A percentile compares a stretch with the other conserved stretches of the same genome.
These are phyloP conservation scores for Aspergillus pseudoterreus DNA, from an alignment of 2,329 filamentous ascomycete genomes.

Conservation along the genomic window DNA sequence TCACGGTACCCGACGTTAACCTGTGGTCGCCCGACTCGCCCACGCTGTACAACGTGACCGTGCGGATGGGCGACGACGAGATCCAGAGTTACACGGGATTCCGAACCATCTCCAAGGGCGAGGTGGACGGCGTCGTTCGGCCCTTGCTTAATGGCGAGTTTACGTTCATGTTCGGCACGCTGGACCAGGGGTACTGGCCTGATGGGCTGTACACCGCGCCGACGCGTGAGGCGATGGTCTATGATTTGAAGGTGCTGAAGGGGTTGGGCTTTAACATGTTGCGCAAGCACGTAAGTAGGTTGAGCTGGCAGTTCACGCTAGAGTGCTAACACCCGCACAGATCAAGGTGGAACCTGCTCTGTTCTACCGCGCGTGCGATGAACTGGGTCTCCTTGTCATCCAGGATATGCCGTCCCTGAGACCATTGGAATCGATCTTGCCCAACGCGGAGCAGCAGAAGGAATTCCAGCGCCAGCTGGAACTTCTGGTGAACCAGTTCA, in stretches of 20 bases:
- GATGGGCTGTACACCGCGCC: constrained; percentile 66
- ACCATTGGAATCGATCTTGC: constrained; percentile 36
- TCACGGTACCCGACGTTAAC: constrained; percentile 53
- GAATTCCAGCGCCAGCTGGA: constrained; percentile 65
- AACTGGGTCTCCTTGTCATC: constrained; percentile 62
- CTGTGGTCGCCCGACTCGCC: constrained; percentile 65
- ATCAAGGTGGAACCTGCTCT: constrained; percentile 66
- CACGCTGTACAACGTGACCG: constrained; percentile 60
- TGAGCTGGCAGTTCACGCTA: not conserved
- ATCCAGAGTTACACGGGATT: constrained; percentile 67
- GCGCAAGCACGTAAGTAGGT: constrained; percentile 60
- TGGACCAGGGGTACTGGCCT: constrained; percentile 71
- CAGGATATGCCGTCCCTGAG: constrained; percentile 68
- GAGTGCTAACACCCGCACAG: constrained; percentile 22
- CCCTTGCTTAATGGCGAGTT: constrained; percentile 67
- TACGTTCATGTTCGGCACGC: constrained; percentile 63
- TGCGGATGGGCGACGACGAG: constrained; percentile 51
- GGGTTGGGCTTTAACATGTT: constrained; percentile 66
- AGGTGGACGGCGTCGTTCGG: constrained; percentile 56
- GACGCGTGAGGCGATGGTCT: constrained; percentile 64
- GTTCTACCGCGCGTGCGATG: constrained; percentile 66
- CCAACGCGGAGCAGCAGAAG: constrained; percentile 50
- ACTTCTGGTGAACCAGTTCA: constrained; percentile 59
- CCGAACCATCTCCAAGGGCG: constrained; percentile 57
- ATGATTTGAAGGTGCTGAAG: constrained; percentile 62